These are phyloP conservation scores for Bipolaris sorokiniana DNA, from an alignment of 2,329 filamentous ascomycete genomes.

Conservation along the genomic window DNA sequence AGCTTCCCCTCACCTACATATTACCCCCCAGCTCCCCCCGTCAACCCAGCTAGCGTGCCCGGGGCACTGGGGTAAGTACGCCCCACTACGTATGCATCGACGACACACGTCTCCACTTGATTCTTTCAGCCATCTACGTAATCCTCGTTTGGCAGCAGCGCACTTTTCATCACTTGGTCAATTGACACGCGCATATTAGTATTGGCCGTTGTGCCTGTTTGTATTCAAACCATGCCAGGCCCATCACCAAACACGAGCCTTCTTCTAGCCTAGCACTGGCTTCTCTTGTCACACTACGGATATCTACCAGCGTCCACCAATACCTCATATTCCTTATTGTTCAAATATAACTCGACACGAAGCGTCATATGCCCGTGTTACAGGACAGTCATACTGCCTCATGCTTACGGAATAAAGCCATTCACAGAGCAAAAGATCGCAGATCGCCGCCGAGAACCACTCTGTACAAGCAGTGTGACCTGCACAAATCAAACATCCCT, in stretches of 20 bases:
- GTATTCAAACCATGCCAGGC: neutral
- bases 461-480: neutral
- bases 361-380: neutral
- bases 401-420: neutral
- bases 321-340: neutral
- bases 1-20: conserved; percentile 21
- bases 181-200: neutral
- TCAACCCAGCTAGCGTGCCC: conserved; percentile 21
- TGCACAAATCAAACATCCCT: neutral
- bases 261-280: neutral
- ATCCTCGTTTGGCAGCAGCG: neutral
- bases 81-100: conserved; percentile 7
- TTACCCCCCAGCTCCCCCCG: conserved; percentile 5
- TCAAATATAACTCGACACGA: neutral
- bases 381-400: neutral
- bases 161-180: neutral
- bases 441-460: neutral
- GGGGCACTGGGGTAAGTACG: conserved; percentile 19
- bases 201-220: neutral
- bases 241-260: neutral
- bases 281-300: neutral
- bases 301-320: neutral
- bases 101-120: conserved; percentile 4
- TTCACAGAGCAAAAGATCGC: neutral
- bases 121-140: neutral